Conservation (phyloP, 257 asterid genomes). For the Penstemon davidsonii region DNA sequence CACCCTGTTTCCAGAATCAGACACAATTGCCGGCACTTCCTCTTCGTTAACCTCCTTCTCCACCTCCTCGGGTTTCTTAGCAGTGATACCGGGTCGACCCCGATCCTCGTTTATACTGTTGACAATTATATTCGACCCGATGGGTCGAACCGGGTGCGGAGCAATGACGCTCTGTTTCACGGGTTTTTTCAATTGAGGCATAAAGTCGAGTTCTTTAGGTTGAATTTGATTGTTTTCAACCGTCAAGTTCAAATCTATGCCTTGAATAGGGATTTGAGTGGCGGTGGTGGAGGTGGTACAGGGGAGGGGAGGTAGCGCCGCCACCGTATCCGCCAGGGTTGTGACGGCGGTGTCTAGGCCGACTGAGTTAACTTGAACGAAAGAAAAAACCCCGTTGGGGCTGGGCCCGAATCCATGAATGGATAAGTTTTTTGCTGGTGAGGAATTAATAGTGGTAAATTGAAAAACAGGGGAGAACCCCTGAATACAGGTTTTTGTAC, state of each 20-base stretch:
- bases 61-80: constrained; percentile 46
- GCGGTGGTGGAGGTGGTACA: not conserved
- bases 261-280: not conserved
- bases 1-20: constrained; percentile 71
- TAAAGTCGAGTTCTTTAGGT: constrained; percentile 53
- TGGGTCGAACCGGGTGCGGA: constrained; percentile 72
- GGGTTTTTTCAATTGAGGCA: constrained; percentile 43
- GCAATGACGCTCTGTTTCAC: constrained; percentile 42
- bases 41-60: constrained; percentile 73
- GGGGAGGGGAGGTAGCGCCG: constrained; percentile 46
- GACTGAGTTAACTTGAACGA: constrained; percentile 44
- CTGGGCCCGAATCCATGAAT: constrained; percentile 42
- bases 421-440: constrained; percentile 9
- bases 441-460: no score
- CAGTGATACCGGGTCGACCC: not conserved
- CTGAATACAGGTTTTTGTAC: constrained; percentile 46
- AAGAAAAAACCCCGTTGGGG: constrained; percentile 33
- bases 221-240: constrained; percentile 28
- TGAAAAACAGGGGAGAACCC: constrained; percentile 34
- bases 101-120: constrained; percentile 28
- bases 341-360: constrained; percentile 50
- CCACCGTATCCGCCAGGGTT: constrained; percentile 42
- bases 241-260: constrained; percentile 51
- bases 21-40: constrained; percentile 56
- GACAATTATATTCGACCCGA: constrained; percentile 57